Evolutionary conservation across 2,329 filamentous ascomycete species (phyloP), one percentile per base, ranked within the genome.

Genomic region (Sclerotiophoma versabilis): DNA sequence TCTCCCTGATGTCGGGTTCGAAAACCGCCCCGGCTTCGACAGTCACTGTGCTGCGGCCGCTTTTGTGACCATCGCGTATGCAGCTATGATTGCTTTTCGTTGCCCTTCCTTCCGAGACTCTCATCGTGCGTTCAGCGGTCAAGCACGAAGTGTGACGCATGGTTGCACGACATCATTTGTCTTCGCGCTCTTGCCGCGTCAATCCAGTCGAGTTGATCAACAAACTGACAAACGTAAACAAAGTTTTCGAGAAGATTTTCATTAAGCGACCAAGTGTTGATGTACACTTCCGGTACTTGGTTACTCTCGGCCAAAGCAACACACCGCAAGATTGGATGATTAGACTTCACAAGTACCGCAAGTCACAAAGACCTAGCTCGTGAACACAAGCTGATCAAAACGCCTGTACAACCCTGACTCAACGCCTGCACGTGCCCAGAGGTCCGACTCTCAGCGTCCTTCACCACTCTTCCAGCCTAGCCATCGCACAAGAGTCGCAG

Each of bases 11-110:
- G 38, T 32, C 25, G 51, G 34, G 39, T 41, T 39, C 15, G 29
- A 20, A 37, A 17, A 49, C 26, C 20, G 33, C 33, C 39, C 15
- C 44, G 41, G 29, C 39, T 27, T 45, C 27, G 34, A 49, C 27
- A 23, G 15, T 41, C 22, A 27, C 32, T 45, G 33, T 25, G 50
- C 33, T 49, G 45, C 45, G 51, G 33, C 51, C 51, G 33, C 39
- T 19, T 45, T 39, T 19, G 29, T 14, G 33, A 53, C 49, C 48
- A 30, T 41, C 32, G 38, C 20, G 32, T 39, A 44, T 47, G 54
- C 48, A 57, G 17, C 44, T 49, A 44, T 48, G 49, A 37, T 48
- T 53, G n/a, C 39, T 49, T 49, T 54, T 49, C n/a, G 45, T 54
- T 27, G 39, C 39, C 23, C 45, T 41, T 34, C 38, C 26, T 43